These are phyloP conservation scores for Sugiyamaella paludigena DNA, from an alignment of 1,139 yeast genomes.

Conservation along the genomic window DNA sequence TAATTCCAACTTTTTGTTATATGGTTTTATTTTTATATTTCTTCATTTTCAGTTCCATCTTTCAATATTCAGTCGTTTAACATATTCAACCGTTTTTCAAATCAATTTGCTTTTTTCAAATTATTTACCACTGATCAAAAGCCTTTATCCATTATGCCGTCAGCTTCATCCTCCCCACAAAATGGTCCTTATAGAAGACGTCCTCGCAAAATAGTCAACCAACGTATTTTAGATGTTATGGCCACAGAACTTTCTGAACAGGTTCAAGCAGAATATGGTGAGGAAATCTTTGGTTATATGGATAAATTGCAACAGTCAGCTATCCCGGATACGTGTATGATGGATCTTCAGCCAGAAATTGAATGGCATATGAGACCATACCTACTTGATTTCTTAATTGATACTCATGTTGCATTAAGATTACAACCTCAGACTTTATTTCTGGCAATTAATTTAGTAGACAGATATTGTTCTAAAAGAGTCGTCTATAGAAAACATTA, in stretches of 20 bases:
- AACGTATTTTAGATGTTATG: conserved; percentile 6
- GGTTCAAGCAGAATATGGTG: conserved; percentile 37
- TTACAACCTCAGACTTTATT: conserved; percentile 83
- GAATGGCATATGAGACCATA: conserved; percentile 95
- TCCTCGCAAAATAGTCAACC: conserved; percentile 1
- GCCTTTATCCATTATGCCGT: not conserved
- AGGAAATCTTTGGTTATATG: conserved; percentile 37
- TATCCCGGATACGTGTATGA: conserved; percentile 52
- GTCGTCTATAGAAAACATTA: conserved; percentile 90
- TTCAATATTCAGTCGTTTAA: conserved; percentile 2
- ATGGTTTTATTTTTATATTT: no score
- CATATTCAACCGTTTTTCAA: not conserved
- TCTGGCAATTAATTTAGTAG: conserved; percentile 76
- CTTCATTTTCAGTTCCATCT: no score
- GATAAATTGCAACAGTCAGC: conserved; percentile 34
- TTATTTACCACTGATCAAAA: not conserved
- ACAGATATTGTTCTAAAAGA: conserved; percentile 88
- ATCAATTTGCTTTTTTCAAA: not conserved
- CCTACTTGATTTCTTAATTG: conserved; percentile 76
- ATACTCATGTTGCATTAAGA: conserved; percentile 73
- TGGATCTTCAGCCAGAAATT: conserved; percentile 88
- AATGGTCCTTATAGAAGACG: conserved; percentile 7
- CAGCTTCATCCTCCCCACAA: conserved; percentile 2
- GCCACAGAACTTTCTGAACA: conserved; percentile 18
- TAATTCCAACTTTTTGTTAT: no score